Base-by-base conservation (phyloP, 495 filamentous ascomycete genomes). In the Neurospora hispaniola region DNA sequence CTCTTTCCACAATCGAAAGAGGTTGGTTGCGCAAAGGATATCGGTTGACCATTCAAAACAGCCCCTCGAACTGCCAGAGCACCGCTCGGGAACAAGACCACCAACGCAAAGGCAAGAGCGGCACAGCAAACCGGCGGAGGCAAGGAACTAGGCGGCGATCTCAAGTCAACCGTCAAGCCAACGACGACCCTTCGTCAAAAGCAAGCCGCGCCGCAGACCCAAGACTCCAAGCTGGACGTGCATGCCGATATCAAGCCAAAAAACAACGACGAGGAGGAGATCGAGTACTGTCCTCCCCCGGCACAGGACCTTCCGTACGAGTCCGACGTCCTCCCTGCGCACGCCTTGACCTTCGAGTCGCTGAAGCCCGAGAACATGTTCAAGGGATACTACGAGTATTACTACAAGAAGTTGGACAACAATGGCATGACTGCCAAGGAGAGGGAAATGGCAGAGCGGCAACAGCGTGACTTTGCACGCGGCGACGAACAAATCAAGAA, bases 11-110 rank as follows among this genome's bases (percentile, higher is more conserved):
- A 35, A 31, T 38, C 16, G 54, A 9, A 31, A 59, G 91, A 77
- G 92, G 93, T 95, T 88, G 68, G 84, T 73, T 42, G 62, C 31
- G 66, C 16, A 31, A 66, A 66, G 54, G 9, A 66, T 66, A 18
- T 35, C 3, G 54, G 59, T 83, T 84, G 75, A 86, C 74, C 20
- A 8, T 35, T 27, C 70, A 20, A 7, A 62, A 44, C 73, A 93
- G 92, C 86, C 62, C 87, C 90, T 68, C 88, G 89, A 48, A 91
- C 86, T 14, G 75, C 31, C 68, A 90, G 94, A 74, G 94, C 96
- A 46, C 90, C 93, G 5, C 82, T 98, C 70, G 96, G 96, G 44
- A 87, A 90, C 84, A 99, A 99, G 82, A 98, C 95, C 0, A 98
- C 96, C 59, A 99, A 99, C 82, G 92, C 92, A 48, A 98, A 96